Conservation (phyloP, 257 asterid species). For the Solanum paucissectum region DNA sequence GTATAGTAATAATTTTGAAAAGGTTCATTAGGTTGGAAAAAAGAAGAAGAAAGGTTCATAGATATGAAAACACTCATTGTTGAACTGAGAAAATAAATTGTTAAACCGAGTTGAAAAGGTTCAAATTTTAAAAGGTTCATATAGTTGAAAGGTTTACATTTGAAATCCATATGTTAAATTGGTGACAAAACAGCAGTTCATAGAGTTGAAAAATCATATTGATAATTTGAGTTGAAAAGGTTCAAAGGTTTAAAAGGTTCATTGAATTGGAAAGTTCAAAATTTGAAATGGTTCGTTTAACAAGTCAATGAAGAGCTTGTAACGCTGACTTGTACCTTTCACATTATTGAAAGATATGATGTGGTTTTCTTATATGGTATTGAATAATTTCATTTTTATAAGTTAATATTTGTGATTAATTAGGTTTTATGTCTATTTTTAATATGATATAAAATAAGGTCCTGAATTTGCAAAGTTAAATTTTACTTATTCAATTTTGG, state of each 20-base stretch:
- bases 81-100: neutral
- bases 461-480: neutral
- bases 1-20: neutral
- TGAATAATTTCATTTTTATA: no score
- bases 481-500: no score
- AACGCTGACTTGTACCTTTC: neutral
- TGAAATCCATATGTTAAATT: neutral
- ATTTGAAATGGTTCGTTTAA: neutral
- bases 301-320: neutral
- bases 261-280: neutral
- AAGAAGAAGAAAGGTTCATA: neutral
- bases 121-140: neutral
- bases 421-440: neutral
- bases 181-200: neutral
- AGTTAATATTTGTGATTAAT: neutral
- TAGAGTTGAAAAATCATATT: neutral
- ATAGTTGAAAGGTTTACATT: neutral
- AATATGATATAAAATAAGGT: neutral
- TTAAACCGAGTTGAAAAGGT: neutral
- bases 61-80: neutral
- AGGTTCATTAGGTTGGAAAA: neutral
- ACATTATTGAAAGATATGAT: neutral
- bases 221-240: neutral
- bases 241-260: neutral
- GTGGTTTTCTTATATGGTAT: no score